These are phyloP conservation scores for Lepiota brunneoincarnata DNA, from an alignment of 768 basidiomycete species.

Conservation along the genomic window DNA sequence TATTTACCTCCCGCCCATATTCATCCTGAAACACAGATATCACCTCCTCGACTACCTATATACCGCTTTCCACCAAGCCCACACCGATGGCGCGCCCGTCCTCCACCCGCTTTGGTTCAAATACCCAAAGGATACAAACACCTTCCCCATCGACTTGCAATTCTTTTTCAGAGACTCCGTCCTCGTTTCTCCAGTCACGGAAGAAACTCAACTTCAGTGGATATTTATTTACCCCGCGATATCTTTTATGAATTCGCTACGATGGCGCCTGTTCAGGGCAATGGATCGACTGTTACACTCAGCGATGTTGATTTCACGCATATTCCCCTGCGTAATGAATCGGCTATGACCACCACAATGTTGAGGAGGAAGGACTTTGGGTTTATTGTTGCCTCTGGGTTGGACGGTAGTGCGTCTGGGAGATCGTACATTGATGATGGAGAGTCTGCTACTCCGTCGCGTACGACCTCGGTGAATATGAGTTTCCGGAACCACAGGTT, in stretches of 20 bases:
- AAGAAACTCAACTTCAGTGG: slow-evolving; percentile 57
- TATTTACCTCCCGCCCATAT: not conserved
- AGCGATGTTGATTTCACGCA: slow-evolving; percentile 48
- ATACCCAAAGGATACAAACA: slow-evolving; percentile 60
- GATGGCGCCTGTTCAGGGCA: slow-evolving; percentile 44
- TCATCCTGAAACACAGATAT: slow-evolving; percentile 37
- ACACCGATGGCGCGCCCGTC: slow-evolving; percentile 58
- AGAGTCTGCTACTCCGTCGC: slow-evolving; percentile 38
- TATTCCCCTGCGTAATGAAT: slow-evolving; percentile 55
- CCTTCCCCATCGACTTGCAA: slow-evolving; percentile 61
- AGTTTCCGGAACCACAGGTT: slow-evolving; percentile 27
- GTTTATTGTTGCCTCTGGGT: slow-evolving; percentile 57
- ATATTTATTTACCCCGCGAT: slow-evolving; percentile 61
- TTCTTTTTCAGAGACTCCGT: slow-evolving; percentile 68
- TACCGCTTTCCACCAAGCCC: slow-evolving; percentile 63
- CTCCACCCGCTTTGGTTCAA: slow-evolving; percentile 65
- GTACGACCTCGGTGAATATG: slow-evolving; percentile 32
- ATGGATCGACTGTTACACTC: slow-evolving; percentile 42
- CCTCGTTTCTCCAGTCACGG: slow-evolving; percentile 67
- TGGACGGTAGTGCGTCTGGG: slow-evolving; percentile 51
- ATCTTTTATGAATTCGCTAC: slow-evolving; percentile 65
- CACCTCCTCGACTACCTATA: slow-evolving; percentile 71
- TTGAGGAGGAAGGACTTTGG: slow-evolving; percentile 57
- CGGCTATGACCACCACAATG: slow-evolving; percentile 59
- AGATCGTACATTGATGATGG: slow-evolving; percentile 66